Evolutionary conservation across 129 eudicot species (phyloP).

Genomic region (Chrysanthemum lavandulifolium): DNA sequence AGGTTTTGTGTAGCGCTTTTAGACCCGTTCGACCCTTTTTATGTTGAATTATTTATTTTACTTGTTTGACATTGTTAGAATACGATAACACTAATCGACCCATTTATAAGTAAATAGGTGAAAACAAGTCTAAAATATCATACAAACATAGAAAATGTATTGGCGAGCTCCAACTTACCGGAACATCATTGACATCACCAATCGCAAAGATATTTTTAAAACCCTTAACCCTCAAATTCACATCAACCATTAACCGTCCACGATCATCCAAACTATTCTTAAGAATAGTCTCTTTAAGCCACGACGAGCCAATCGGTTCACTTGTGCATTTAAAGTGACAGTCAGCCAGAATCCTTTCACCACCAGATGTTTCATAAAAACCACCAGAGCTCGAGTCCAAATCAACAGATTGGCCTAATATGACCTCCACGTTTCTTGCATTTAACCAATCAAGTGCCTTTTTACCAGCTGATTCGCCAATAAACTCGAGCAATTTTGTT

Average conservation of each 20-base stretch:
- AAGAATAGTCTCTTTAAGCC: slow-evolving; percentile 61
- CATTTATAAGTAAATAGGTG: no score
- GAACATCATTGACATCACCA: slow-evolving; percentile 71
- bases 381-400: slow-evolving; percentile 41
- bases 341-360: slow-evolving; percentile 63
- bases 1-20: no score
- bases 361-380: slow-evolving; percentile 53
- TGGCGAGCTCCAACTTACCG: slow-evolving; percentile 36
- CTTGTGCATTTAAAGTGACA: slow-evolving; percentile 60
- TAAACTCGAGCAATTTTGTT: slow-evolving; percentile 62
- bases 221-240: slow-evolving; percentile 57
- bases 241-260: slow-evolving; percentile 69
- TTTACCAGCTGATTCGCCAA: slow-evolving; percentile 52
- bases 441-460: slow-evolving; percentile 69
- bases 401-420: slow-evolving; percentile 60
- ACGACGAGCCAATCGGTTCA: slow-evolving; percentile 56
- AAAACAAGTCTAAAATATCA: neutral
- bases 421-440: slow-evolving; percentile 66
- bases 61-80: neutral
- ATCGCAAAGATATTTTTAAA: slow-evolving; percentile 55
- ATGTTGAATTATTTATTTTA: neutral
- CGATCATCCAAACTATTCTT: slow-evolving; percentile 43
- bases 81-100: slow-evolving; percentile 9
- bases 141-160: slow-evolving; percentile 14
- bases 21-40: no score